phyloP scores from a whole-genome alignment of 768 basidiomycete species.

The Mycena maculata region DNA sequence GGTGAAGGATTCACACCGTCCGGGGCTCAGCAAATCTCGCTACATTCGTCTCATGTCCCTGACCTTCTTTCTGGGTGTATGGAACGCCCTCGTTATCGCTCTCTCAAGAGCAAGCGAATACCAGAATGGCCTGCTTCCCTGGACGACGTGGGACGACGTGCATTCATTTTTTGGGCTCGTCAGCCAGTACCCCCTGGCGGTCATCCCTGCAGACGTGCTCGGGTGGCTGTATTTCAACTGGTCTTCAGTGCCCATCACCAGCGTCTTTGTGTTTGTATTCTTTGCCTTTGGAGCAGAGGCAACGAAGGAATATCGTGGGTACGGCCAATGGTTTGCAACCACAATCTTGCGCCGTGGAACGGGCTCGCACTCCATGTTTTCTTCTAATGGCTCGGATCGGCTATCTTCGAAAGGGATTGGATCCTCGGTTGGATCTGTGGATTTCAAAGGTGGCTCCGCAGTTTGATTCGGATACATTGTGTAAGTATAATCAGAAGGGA shows the following conservation, averaged over 20 bases:
- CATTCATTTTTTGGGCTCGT: slow-evolving; percentile 14
- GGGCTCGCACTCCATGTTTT: not conserved
- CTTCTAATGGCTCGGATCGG: not conserved
- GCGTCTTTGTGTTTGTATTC: slow-evolving; percentile 13
- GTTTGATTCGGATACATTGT: too few species aligned
- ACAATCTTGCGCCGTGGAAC: not conserved
- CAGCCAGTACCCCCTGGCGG: not conserved
- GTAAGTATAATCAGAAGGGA: too few species aligned
- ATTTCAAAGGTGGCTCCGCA: too few species aligned
- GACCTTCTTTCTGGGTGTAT: not conserved
- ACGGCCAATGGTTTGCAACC: not conserved
- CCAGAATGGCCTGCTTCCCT: slow-evolving; percentile 1
- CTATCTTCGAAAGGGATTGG: not conserved
- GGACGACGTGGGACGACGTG: slow-evolving; percentile 17
- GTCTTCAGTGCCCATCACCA: slow-evolving; percentile 10
- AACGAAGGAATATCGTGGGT: not conserved
- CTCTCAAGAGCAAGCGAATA: not conserved
- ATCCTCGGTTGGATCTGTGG: too few species aligned
- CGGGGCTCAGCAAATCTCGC: not conserved
- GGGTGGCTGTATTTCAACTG: slow-evolving; percentile 13
- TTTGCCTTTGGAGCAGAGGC: slow-evolving; percentile 15
- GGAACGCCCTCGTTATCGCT: not conserved
- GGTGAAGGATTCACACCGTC: not conserved
- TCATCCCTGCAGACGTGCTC: not conserved
- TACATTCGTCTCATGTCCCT: not conserved